Conservation (phyloP, 2,329 filamentous ascomycete genomes). For the Talaromyces sp. region DNA sequence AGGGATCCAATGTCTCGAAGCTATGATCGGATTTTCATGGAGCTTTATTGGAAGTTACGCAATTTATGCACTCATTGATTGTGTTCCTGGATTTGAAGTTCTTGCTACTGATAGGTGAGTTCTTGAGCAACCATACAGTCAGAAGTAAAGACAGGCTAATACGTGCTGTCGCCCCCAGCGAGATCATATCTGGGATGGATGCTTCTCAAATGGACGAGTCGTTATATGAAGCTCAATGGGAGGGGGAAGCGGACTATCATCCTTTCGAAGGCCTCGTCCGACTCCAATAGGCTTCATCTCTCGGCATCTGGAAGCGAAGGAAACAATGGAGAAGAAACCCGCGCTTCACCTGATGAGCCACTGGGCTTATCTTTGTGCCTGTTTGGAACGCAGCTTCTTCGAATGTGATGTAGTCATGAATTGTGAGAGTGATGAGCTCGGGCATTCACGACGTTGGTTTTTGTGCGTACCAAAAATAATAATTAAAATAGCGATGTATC, state of each 20-base stretch:
- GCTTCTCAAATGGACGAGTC: constrained; percentile 51
- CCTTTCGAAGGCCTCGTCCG: constrained; percentile 16
- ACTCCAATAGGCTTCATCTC: not conserved
- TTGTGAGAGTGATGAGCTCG: not conserved
- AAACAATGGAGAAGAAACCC: not conserved
- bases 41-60: constrained; percentile 48
- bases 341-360: not conserved
- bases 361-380: not conserved
- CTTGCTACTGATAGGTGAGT: constrained; percentile 52
- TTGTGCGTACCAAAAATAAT: constrained; percentile 16
- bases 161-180: constrained; percentile 18
- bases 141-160: not conserved
- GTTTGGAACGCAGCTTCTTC: not conserved
- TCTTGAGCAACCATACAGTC: not conserved
- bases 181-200: constrained; percentile 49
- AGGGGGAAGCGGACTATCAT: constrained; percentile 30
- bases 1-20: constrained; percentile 51
- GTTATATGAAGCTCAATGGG: constrained; percentile 38
- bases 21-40: constrained; percentile 51
- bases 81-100: constrained; percentile 51
- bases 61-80: constrained; percentile 51
- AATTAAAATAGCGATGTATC: constrained; percentile 14
- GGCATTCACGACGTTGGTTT: constrained; percentile 5
- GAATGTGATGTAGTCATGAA: not conserved
- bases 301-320: not conserved